phyloP scores from a whole-genome alignment of 2,329 filamentous ascomycete species.

The Lojkania enalia region DNA sequence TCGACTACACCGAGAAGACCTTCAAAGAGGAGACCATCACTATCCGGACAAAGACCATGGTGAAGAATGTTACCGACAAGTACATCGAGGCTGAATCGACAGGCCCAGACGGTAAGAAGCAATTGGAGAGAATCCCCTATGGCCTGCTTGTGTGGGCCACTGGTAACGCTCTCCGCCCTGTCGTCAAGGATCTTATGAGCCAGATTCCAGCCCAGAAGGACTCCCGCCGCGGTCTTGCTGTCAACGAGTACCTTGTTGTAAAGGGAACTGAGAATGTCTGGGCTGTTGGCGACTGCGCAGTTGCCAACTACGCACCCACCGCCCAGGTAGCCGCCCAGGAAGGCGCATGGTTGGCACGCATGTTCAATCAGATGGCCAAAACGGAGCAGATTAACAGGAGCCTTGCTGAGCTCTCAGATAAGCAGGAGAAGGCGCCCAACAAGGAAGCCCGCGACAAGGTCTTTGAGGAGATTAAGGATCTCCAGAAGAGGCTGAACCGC shows the following conservation, averaged over 20 bases:
- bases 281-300: constrained; percentile 96
- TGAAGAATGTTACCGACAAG: constrained; percentile 94
- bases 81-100: constrained; percentile 87
- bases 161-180: constrained; percentile 86
- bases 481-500: constrained; percentile 83
- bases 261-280: constrained; percentile 97
- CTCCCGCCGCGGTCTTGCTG: constrained; percentile 89
- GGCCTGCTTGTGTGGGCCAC: constrained; percentile 98
- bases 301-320: constrained; percentile 96
- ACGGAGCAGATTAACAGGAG: constrained; percentile 79
- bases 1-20: constrained; percentile 98
- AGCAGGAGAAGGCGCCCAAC: constrained; percentile 67
- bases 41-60: constrained; percentile 98
- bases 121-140: constrained; percentile 80
- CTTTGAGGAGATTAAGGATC: constrained; percentile 77
- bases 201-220: constrained; percentile 94
- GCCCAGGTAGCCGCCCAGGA: constrained; percentile 97
- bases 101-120: constrained; percentile 81
- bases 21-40: constrained; percentile 99
- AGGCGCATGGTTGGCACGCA: constrained; percentile 87
- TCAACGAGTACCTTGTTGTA: constrained; percentile 98
- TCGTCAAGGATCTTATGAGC: constrained; percentile 88
- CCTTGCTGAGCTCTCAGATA: constrained; percentile 68
- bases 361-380: constrained; percentile 99
- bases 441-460: constrained; percentile 61